Evolutionary conservation across 768 basidiomycete species (phyloP).

Genomic region (Lentinula sp.): DNA sequence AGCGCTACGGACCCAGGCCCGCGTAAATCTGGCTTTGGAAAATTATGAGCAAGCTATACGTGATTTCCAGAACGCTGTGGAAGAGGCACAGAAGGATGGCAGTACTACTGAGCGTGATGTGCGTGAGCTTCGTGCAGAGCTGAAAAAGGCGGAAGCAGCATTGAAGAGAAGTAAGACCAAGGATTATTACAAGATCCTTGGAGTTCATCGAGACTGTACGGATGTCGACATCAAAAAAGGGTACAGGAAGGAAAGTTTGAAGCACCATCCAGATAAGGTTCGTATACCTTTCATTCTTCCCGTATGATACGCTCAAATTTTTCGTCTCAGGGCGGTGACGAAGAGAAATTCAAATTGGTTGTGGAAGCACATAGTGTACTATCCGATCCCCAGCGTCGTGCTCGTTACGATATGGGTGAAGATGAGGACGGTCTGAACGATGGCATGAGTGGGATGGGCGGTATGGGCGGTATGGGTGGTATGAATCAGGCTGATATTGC

Average conservation of each 20-base stretch:
- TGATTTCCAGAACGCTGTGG: slow-evolving; percentile 77
- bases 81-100: slow-evolving; percentile 62
- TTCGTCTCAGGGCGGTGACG: slow-evolving; percentile 74
- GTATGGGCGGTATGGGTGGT: slow-evolving; percentile 40
- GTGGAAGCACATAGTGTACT: slow-evolving; percentile 78
- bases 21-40: slow-evolving; percentile 70
- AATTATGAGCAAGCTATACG: slow-evolving; percentile 63
- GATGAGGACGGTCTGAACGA: slow-evolving; percentile 44
- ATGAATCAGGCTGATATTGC: slow-evolving; percentile 20
- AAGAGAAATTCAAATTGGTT: slow-evolving; percentile 93
- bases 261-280: slow-evolving; percentile 84
- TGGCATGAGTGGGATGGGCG: slow-evolving; percentile 21
- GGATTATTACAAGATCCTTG: slow-evolving; percentile 83
- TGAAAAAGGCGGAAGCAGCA: slow-evolving; percentile 76
- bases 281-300: slow-evolving; percentile 5
- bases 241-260: slow-evolving; percentile 81
- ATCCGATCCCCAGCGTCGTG: slow-evolving; percentile 65
- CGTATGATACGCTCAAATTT: neutral
- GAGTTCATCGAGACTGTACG: slow-evolving; percentile 50
- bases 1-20: slow-evolving; percentile 79
- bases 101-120: slow-evolving; percentile 52
- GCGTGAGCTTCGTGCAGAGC: slow-evolving; percentile 53
- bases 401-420: slow-evolving; percentile 77
- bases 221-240: slow-evolving; percentile 85
- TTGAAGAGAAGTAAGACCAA: slow-evolving; percentile 87